Percentiles rank a stretch among this genome's conserved stretches.
Conservation (phyloP, 768 basidiomycete genomes). For the Kwoniella dejecticola region DNA sequence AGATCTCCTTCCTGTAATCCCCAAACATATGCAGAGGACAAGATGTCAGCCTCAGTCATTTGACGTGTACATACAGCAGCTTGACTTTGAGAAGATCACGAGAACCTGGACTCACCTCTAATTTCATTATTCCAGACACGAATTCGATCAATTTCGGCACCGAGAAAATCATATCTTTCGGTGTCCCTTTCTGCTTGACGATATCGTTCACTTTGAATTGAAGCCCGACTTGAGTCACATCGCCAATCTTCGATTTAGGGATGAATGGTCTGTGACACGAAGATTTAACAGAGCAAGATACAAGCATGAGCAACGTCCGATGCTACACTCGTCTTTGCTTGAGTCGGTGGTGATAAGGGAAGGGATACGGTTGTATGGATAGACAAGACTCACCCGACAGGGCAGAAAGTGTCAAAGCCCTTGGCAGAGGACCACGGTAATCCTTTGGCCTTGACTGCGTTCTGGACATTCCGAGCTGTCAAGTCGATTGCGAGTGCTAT, state of each 20-base stretch:
- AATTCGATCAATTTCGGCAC: conserved; percentile 87
- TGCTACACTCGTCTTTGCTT: too few species aligned
- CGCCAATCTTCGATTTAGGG: conserved; percentile 67
- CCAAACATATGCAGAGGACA: neutral
- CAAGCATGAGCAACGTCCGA: too few species aligned
- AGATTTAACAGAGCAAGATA: neutral
- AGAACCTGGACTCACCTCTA: conserved; percentile 66
- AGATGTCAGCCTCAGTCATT: neutral
- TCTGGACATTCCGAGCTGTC: conserved; percentile 94
- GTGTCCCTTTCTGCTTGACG: conserved; percentile 80
- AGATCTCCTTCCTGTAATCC: conserved; percentile 79
- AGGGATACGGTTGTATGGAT: neutral
- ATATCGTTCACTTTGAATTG: conserved; percentile 81
- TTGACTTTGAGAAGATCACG: too few species aligned
- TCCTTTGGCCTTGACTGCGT: conserved; percentile 85
- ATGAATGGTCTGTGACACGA: conserved; percentile 69
- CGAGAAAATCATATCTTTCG: conserved; percentile 86
- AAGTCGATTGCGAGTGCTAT: conserved; percentile 90
- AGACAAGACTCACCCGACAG: conserved; percentile 66
- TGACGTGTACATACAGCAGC: neutral
- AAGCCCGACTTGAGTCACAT: conserved; percentile 75
- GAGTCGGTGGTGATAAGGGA: neutral
- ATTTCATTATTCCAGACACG: conserved; percentile 91
- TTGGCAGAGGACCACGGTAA: conserved; percentile 98
- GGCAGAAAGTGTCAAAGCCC: conserved; percentile 95